Evolutionary conservation across 148 eudicot species (phyloP).

Genomic region (Diospyros lotus): DNA sequence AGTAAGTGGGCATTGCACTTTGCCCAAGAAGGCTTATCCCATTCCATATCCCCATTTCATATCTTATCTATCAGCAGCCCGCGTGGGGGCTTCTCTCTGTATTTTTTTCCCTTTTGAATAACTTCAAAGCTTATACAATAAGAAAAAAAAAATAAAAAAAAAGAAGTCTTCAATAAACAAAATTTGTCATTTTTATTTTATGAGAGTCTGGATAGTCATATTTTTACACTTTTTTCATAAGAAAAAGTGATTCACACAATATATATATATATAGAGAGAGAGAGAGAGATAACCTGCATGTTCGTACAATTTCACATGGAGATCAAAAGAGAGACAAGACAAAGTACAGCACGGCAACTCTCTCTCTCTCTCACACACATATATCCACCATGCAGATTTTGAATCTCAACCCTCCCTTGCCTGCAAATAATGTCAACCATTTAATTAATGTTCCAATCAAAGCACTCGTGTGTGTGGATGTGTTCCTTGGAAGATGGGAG

Average conservation of each 20-base stretch:
- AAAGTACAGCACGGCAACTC: not conserved
- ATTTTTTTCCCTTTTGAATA: not conserved
- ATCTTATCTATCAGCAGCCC: not conserved
- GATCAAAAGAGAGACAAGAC: not conserved
- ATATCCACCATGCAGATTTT: no score
- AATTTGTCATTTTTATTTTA: no score
- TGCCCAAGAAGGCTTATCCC: not conserved
- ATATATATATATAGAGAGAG: not conserved
- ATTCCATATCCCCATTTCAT: not conserved
- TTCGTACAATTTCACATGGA: slow-evolving; percentile 28
- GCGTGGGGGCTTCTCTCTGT: not conserved
- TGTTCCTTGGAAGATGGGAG: no score
- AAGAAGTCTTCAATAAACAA: no score
- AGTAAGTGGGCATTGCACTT: not conserved
- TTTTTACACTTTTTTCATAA: no score
- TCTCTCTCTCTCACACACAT: no score
- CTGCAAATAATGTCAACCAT: not conserved
- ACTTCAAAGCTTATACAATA: no score
- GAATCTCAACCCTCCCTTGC: no score
- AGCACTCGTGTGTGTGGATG: no score
- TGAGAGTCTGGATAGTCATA: no score
- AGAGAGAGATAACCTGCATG: not conserved
- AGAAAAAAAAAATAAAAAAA: no score
- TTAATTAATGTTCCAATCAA: not conserved
- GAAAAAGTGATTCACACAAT: no score